Evolutionary conservation across 305 asterid species (phyloP).

Genomic region (Fraxinus paxiana): DNA sequence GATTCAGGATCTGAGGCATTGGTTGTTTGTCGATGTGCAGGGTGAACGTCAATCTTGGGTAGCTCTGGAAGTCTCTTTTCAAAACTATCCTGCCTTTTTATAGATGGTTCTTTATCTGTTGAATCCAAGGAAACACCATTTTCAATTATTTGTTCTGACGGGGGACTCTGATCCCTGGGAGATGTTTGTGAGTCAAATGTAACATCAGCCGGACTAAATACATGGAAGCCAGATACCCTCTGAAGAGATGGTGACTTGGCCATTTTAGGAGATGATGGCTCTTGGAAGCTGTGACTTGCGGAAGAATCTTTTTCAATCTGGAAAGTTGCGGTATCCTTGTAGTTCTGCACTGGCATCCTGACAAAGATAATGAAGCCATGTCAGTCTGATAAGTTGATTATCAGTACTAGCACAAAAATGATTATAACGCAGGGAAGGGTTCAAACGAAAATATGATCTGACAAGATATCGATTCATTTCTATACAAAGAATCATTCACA

Average conservation of each 20-base stretch:
- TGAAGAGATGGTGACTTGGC: constrained; percentile 93
- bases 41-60: constrained; percentile 88
- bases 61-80: constrained; percentile 89
- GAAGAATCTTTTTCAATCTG: constrained; percentile 89
- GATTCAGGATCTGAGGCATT: constrained; percentile 87
- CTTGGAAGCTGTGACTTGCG: constrained; percentile 68
- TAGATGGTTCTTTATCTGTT: constrained; percentile 74
- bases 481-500: not conserved
- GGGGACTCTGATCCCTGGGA: constrained; percentile 74
- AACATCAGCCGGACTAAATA: constrained; percentile 64
- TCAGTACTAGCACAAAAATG: not conserved
- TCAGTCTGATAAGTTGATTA: constrained; percentile 13
- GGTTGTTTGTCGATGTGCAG: constrained; percentile 64
- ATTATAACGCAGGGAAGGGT: constrained; percentile 11
- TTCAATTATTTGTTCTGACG: constrained; percentile 78
- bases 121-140: constrained; percentile 61
- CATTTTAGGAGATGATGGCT: constrained; percentile 91
- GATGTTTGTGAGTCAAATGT: constrained; percentile 70
- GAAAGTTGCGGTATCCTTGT: constrained; percentile 68
- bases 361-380: constrained; percentile 20
- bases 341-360: constrained; percentile 88
- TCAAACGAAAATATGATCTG: not conserved
- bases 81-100: constrained; percentile 95
- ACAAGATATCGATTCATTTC: constrained; percentile 17
- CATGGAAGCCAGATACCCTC: constrained; percentile 67